phyloP scores from a whole-genome alignment of 495 filamentous ascomycete genomes.

The Pyrenula massariospora region DNA sequence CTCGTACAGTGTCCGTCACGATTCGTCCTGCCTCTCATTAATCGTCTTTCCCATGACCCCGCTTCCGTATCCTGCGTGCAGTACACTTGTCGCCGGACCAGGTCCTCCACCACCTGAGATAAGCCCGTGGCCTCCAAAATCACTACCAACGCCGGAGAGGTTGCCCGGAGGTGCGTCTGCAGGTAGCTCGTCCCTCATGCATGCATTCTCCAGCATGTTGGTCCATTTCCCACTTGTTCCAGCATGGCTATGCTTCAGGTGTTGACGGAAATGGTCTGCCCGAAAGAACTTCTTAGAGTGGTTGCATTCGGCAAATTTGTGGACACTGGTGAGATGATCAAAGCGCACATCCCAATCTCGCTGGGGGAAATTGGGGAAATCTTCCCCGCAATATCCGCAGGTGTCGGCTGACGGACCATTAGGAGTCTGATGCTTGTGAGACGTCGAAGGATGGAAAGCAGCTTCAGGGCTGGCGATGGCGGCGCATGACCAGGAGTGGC shows the following conservation, averaged over 20 bases:
- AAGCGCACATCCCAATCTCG: slow-evolving; percentile 77
- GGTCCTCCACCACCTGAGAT: background rate
- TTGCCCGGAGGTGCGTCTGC: slow-evolving; percentile 18
- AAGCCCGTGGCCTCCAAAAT: background rate
- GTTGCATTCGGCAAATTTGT: slow-evolving; percentile 98
- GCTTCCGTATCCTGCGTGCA: background rate
- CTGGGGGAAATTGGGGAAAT: slow-evolving; percentile 62
- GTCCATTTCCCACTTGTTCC: slow-evolving; percentile 98
- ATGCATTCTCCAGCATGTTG: slow-evolving; percentile 92
- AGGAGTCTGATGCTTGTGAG: slow-evolving; percentile 23
- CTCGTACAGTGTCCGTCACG: background rate
- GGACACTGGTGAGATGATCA: slow-evolving; percentile 75
- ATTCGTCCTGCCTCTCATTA: background rate
- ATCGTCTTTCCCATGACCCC: background rate
- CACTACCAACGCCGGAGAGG: slow-evolving; percentile 8
- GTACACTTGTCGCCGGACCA: background rate
- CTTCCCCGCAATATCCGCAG: slow-evolving; percentile 93
- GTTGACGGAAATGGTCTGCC: slow-evolving; percentile 95
- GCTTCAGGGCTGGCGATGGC: slow-evolving; percentile 63
- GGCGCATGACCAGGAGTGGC: slow-evolving; percentile 97
- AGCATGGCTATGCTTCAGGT: slow-evolving; percentile 94
- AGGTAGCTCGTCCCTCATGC: slow-evolving; percentile 82
- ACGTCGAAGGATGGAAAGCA: slow-evolving; percentile 71
- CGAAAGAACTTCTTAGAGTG: slow-evolving; percentile 97
- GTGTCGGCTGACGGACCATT: slow-evolving; percentile 47